Evolutionary conservation across 257 asterid genomes (phyloP), one percentile per base, ranked within the genome.

Genomic region (Petunia secreta): DNA sequence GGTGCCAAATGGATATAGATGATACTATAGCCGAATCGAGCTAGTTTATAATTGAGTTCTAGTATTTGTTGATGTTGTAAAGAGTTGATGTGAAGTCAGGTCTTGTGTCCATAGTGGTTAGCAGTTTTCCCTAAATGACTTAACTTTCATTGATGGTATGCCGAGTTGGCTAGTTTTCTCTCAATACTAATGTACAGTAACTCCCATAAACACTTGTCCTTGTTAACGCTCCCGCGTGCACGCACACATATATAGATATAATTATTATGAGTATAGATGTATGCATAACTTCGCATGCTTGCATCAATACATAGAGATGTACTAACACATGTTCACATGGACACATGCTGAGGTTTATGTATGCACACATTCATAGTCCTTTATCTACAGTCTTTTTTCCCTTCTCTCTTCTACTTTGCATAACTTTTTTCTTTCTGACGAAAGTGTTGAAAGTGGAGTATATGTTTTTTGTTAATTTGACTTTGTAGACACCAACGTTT

Each of bases 221-320:
- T 25, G 25, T 25, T 25, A 25, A 25, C 25, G 25, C 25, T 25
- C 25, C 25, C 25, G 25, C 25, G 25, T 25, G 25, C 25, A 25
- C 25, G 25, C 25, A 25, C 25, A 25, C 25, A 25, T 25, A 25
- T 25, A 25, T 25, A 25, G 25, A 25, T 25, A 25, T 25, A 25
- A 25, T 25, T 25, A 25, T 25, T 25, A 48, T 48, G 8, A 48
- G 6, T 48, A 5, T 55, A 55, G 59, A 65, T 39, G 52, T 50
- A 25, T 66, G 53, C 6, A 14, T 40, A 14, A 66, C 52, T 66
- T 66, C 40, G 15, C 52, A 40, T 67, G 75, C 15, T 41, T 0
- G 54, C 75, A 67, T 67, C n/a, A 8, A 67, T 67, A 67, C 52
- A 67, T 67, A 3, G 8, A 41, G 75, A 67, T 67, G 7, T 41